phyloP scores from a whole-genome alignment of 768 basidiomycete genomes.

The Rhodosporidiobolus odoratus region DNA sequence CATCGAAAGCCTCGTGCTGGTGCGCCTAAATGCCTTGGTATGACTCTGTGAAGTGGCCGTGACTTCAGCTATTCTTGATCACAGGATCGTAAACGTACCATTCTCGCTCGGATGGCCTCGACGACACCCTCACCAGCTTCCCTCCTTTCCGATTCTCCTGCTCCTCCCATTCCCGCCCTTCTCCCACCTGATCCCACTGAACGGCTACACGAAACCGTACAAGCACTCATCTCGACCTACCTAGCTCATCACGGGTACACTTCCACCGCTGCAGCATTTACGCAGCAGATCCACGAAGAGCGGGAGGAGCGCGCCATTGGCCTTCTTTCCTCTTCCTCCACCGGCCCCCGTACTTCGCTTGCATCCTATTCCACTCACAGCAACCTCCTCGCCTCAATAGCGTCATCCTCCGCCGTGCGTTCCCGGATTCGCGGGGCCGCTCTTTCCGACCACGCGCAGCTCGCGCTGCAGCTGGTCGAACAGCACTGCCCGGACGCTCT shows the following conservation, averaged over 20 bases:
- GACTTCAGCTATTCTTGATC: too few species aligned
- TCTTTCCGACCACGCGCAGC: conserved; percentile 64
- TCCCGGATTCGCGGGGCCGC: conserved; percentile 68
- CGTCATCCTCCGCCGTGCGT: conserved; percentile 45
- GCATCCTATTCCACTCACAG: not conserved
- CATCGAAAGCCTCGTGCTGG: conserved; percentile 72
- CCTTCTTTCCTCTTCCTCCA: not conserved
- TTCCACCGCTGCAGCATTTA: conserved; percentile 63
- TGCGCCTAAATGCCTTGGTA: too few species aligned
- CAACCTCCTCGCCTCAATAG: not conserved
- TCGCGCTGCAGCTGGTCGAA: conserved; percentile 58
- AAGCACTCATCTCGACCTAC: conserved; percentile 70
- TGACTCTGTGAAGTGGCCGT: too few species aligned
- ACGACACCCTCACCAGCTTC: not conserved
- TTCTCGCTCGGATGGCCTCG: conserved; percentile 8
- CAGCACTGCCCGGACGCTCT: conserved; percentile 62
- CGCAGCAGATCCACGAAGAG: conserved; percentile 50
- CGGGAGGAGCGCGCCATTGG: conserved; percentile 13
- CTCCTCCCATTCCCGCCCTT: conserved; percentile 20
- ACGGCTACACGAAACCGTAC: conserved; percentile 58
- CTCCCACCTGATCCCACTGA: conserved; percentile 24
- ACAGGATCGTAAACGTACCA: conserved; percentile 38
- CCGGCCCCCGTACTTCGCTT: not conserved
- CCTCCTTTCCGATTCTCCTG: conserved; percentile 3
- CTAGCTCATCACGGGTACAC: conserved; percentile 79